Base-by-base conservation (phyloP, 306 rosid species). In the Casuarina glauca region DNA sequence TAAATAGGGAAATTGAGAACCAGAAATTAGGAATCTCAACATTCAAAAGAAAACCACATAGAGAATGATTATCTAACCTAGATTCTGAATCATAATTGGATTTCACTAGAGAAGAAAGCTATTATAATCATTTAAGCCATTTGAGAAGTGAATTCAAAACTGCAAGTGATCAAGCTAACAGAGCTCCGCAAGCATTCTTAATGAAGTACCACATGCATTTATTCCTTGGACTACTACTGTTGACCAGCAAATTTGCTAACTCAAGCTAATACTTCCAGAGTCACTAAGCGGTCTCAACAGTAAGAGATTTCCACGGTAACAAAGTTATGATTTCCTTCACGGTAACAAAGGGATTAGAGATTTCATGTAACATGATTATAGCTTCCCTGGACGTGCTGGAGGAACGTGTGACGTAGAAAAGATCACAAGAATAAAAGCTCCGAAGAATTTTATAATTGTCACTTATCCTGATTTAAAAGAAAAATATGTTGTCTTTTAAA, bases 381-480 rank as follows among this genome's bases (percentile, higher is more conserved):
- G 63, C 70, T 53, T 77, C 58, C 60, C 64, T 45, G 42, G 69
- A 51, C 63, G 64, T 45, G 50, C 80, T n/a, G n/a, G 43, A 62
- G 43, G 32, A 44, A 44, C 51, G 20, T 43, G 53, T 5, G 51
- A 55, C 11, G 26, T 13, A 63, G 43, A 67, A 73, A 63, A 60
- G 11, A 26, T 13, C 52, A n/a, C 32, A 79, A 68, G 57, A 67
- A 60, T 44, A 44, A 72, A 57, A 9, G 62, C 58, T 17, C 66
- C 4, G 54, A 73, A 16, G 48, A 64, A 6, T 39, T 64, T 64
- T 5, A 53, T 51, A 70, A 64, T 48, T 50, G 17, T 38, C 70
- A 38, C 11, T 64, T 9, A 0, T 6, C 16, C 6, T 63, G 48
- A 64, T 64, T 64, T 39, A 6, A 64, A 64, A 13, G 45, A 13